Percentiles rank a stretch among this genome's conserved stretches.
phyloP scores from a whole-genome alignment of 2,329 filamentous ascomycete genomes.

The Ophiostoma sp. region DNA sequence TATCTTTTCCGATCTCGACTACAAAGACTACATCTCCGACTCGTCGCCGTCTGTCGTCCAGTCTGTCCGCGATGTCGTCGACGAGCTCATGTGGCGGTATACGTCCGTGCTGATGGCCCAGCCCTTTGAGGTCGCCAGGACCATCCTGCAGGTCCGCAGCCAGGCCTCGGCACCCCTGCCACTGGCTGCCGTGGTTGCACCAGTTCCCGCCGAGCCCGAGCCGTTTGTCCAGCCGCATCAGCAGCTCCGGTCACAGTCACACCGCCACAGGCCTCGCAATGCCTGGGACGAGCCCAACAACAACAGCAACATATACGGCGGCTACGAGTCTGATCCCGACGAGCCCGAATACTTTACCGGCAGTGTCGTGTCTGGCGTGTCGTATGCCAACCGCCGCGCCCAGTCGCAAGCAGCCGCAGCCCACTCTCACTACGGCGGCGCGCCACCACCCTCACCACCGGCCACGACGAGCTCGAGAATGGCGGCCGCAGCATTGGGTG shows the following conservation, averaged over 20 bases:
- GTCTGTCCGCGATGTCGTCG: slow-evolving; percentile 69
- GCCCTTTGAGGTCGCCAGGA: slow-evolving; percentile 96
- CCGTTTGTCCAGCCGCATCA: neutral
- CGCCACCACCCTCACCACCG: slow-evolving; percentile 1
- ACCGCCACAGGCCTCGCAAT: slow-evolving; percentile 10
- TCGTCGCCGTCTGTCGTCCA: slow-evolving; percentile 68
- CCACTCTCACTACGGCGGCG: slow-evolving; percentile 2
- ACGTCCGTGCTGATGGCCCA: slow-evolving; percentile 82
- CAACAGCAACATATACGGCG: slow-evolving; percentile 39
- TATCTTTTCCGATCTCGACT: slow-evolving; percentile 85
- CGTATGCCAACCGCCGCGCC: slow-evolving; percentile 22
- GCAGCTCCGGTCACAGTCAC: neutral
- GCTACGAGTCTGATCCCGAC: slow-evolving; percentile 66
- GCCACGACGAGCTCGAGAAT: neutral
- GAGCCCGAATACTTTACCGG: slow-evolving; percentile 83
- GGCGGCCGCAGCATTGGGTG: neutral
- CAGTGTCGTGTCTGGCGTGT: slow-evolving; percentile 32
- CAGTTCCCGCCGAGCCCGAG: neutral
- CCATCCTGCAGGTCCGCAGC: slow-evolving; percentile 70
- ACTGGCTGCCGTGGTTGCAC: neutral
- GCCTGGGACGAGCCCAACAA: slow-evolving; percentile 10
- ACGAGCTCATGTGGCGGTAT: slow-evolving; percentile 89
- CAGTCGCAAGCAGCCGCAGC: slow-evolving; percentile 9
- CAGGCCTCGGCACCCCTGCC: slow-evolving; percentile 43
- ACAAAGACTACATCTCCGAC: slow-evolving; percentile 78